Base-by-base conservation (phyloP, 139 green algal species). In the Micractinium sp. region DNA sequence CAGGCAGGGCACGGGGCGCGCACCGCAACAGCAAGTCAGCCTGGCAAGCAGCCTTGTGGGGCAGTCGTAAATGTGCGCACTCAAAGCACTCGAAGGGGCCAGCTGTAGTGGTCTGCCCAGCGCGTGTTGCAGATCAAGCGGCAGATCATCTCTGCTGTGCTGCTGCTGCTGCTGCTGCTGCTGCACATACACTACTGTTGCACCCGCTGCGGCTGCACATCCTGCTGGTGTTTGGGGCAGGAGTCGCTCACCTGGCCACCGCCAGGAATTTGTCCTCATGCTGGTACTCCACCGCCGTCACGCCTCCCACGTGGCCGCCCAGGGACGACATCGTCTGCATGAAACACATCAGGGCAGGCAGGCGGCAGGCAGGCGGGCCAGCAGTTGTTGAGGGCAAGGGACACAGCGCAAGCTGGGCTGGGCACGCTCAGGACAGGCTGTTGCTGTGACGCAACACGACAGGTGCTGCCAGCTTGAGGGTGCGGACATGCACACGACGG, bases 181-280 rank as follows among this genome's bases (percentile, higher is more conserved):
- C 47, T 16, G 13, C 63, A 23, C 20, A 71, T 12, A 71, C 14
- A 71, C 63, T 5, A 12, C 13, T 71, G 63, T 27, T 12, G 20
- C 63, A 25, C 12, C 22, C 14, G 63, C 63, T 71, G 63, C 63
- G 2, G 63, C 63, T 71, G 63, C 16, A 14, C 60, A 67, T 67
- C n/a, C 4, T 41, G 71, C 71, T 23, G n/a, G 12, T n/a, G n/a
- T n/a, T n/a, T n/a, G n/a, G n/a, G n/a, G n/a, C 31, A 1, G 3
- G 75, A 31, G 23, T n/a, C n/a, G 31, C 77, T 7, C 33, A 90
- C 87, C 87, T 75, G 61, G 78, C 61, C 29, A 81, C 87, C 1
- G 87, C 90, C 33, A 93, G 31, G 71, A 92, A 92, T 3, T 56
- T 76, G 87, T 92, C 90, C 15, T 91, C 87, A n/a, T 86, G 87